A percentile compares a stretch with the other conserved stretches of the same genome.
phyloP scores from a whole-genome alignment of 78 protist genomes.

The Planoprotostelium fungivorum region DNA sequence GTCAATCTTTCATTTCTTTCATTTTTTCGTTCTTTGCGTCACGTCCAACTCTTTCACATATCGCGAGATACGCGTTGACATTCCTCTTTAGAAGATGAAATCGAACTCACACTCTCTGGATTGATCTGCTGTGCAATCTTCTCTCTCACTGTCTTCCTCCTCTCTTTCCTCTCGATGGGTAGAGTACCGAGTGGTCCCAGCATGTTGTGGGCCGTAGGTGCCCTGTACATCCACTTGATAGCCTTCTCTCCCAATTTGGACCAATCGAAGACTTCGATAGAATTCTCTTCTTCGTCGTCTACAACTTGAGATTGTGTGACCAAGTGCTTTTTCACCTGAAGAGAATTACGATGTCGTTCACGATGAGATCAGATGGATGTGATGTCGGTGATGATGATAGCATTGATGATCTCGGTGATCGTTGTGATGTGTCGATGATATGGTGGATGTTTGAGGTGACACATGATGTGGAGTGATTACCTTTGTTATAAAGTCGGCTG shows the following conservation, averaged over 20 bases:
- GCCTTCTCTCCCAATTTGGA: neutral
- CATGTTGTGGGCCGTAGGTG: neutral
- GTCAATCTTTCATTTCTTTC: no score
- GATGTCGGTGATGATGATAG: no score
- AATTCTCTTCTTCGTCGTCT: neutral
- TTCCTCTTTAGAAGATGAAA: neutral
- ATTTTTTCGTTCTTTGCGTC: no score
- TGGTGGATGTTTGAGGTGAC: no score
- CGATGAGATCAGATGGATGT: no score
- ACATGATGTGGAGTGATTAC: no score
- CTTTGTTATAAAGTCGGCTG: neutral
- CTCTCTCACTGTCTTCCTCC: neutral
- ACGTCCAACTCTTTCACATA: no score
- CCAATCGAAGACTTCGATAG: neutral
- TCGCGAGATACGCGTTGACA: no score
- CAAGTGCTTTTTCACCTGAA: no score
- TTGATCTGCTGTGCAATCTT: neutral
- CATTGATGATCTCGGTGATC: no score
- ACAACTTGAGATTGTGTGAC: neutral
- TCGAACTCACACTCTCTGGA: neutral
- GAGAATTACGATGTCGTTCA: no score
- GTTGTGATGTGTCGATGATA: no score
- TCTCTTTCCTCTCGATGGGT: neutral
- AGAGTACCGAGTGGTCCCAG: neutral
- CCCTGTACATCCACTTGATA: neutral